Evolutionary conservation across 306 rosid genomes (phyloP), one percentile per base, ranked within the genome.

Genomic region (Clitoria ternatea): DNA sequence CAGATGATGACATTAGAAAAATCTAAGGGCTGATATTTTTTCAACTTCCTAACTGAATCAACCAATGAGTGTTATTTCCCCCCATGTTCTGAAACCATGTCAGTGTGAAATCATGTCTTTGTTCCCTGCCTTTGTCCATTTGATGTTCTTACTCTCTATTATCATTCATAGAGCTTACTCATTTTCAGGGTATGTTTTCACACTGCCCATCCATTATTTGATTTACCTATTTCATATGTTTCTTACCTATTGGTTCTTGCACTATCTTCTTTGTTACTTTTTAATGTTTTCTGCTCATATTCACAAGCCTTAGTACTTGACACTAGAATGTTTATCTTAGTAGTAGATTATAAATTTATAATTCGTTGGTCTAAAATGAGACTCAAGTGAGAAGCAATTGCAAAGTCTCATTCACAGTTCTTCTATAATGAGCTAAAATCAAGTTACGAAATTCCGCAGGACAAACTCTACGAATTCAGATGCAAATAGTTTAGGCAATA

Each of bases 381-480:
- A 39, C 24, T 11, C n/a, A 43, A 67, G 4, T 53, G 65, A 24
- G 53, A 69, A 36, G 30, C 15, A 4, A 15, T 24, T 14, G n/a
- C n/a, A n/a, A 24, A 54, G 45, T 36, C 11, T 7, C 40, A 18
- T 30, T 63, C 23, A 2, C 1, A 9, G 54, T 64, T 71, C 61
- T 40, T 32, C 55, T 29, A 56, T 44, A 62, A 60, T 69, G 11
- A 32, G 39, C 54, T 70, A 61, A 54, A 39, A 30, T 45, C 35
- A 45, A 14, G 49, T 52, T 13, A 44, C 56, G n/a, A 75, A 47
- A 12, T 63, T 69, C 14, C 72, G 88, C 92, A 92, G 96, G 84
- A 49, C n/a, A 23, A 48, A 75, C 52, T 56, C 61, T 13, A 59
- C 78, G 68, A 22, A 11, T 56, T 61, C 82, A 7, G 82, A 22